Evolutionary conservation across 495 filamentous ascomycete species (phyloP).

Genomic region (Haplographium delicatum): DNA sequence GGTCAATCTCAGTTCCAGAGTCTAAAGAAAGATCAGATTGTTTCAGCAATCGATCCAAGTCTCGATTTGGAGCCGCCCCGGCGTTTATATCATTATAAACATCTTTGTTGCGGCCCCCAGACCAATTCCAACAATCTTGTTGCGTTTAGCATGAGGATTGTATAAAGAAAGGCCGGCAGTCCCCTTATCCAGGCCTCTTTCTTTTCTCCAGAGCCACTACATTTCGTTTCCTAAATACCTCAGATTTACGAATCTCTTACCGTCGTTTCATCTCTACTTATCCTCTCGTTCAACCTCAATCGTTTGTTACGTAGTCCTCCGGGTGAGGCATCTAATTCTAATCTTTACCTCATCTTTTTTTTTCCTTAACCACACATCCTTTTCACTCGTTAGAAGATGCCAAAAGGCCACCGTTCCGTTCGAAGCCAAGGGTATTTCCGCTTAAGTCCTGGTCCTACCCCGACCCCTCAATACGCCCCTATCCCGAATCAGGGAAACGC

Average conservation of each 20-base stretch:
- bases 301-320: conserved; percentile 23
- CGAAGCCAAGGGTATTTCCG: conserved; percentile 21
- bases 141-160: conserved; percentile 9
- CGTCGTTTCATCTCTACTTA: conserved; percentile 14
- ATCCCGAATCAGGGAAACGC: not conserved
- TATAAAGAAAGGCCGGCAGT: conserved; percentile 22
- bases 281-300: conserved; percentile 12
- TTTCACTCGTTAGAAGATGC: conserved; percentile 16
- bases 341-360: not conserved
- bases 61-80: conserved; percentile 17
- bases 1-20: conserved; percentile 1
- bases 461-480: conserved; percentile 18
- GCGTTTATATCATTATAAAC: conserved; percentile 22
- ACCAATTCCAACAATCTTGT: conserved; percentile 4
- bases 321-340: conserved; percentile 21
- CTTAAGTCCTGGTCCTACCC: conserved; percentile 9
- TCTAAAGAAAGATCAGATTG: conserved; percentile 17
- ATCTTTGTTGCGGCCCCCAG: conserved; percentile 12
- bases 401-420: conserved; percentile 21
- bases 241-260: conserved; percentile 15
- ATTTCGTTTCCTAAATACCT: conserved; percentile 18
- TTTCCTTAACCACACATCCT: not conserved
- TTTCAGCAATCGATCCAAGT: conserved; percentile 18
- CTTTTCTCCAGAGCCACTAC: conserved; percentile 10
- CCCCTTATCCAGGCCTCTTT: conserved; percentile 5